phyloP scores from a whole-genome alignment of 2,329 filamentous ascomycete genomes.

The Stemphylium beticola region DNA sequence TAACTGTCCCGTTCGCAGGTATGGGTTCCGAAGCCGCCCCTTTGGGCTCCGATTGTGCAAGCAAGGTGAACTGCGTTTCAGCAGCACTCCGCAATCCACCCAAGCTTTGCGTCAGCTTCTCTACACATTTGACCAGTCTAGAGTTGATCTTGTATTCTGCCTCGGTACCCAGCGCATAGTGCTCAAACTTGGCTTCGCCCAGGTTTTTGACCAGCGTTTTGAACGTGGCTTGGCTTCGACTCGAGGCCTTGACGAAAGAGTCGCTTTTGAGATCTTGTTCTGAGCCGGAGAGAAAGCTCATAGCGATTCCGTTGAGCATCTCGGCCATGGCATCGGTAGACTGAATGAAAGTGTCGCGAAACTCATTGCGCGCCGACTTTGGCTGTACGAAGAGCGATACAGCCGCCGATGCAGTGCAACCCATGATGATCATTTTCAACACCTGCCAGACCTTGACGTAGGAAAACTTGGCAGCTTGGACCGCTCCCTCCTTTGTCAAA shows the following conservation, averaged over 20 bases:
- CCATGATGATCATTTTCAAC: conserved; percentile 62
- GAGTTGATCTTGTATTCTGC: conserved; percentile 79
- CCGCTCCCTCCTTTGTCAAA: conserved; percentile 87
- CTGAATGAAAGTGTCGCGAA: conserved; percentile 75
- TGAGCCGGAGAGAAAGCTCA: conserved; percentile 81
- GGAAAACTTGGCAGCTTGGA: conserved; percentile 82
- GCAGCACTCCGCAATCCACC: conserved; percentile 90
- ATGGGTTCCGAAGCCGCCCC: conserved; percentile 19
- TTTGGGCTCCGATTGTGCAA: conserved; percentile 64
- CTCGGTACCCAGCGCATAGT: conserved; percentile 82
- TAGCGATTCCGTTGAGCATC: conserved; percentile 80
- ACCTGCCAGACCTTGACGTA: conserved; percentile 79
- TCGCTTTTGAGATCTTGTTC: conserved; percentile 76
- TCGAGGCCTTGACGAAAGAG: conserved; percentile 67
- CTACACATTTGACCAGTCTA: conserved; percentile 80
- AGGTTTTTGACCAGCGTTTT: conserved; percentile 76
- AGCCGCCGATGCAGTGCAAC: conserved; percentile 59
- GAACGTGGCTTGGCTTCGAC: conserved; percentile 71
- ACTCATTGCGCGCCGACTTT: conserved; percentile 73
- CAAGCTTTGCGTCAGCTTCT: conserved; percentile 84
- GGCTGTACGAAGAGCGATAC: conserved; percentile 75
- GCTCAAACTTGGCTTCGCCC: conserved; percentile 86
- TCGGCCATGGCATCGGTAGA: conserved; percentile 78
- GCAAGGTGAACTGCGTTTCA: conserved; percentile 82
- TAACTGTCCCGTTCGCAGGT: conserved; percentile 27